phyloP scores from a whole-genome alignment of 176 grass and related monocot genomes.

The Oryza punctata region DNA sequence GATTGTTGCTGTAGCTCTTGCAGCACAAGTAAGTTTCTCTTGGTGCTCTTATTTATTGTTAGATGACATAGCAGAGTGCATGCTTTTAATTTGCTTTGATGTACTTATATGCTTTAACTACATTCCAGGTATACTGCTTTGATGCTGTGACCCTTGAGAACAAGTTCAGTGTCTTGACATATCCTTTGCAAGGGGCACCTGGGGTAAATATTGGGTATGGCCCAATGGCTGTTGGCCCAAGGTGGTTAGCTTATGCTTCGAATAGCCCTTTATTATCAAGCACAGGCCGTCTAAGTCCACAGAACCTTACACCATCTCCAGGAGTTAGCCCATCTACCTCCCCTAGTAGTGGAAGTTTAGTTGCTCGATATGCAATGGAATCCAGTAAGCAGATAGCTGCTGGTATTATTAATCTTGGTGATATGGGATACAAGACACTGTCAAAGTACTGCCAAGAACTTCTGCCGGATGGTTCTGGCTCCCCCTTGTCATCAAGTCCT shows the following conservation, averaged over 20 bases:
- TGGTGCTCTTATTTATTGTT: slow-evolving; percentile 31
- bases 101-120: slow-evolving; percentile 36
- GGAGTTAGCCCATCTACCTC: slow-evolving; percentile 99
- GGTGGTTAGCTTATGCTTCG: slow-evolving; percentile 93
- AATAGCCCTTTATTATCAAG: slow-evolving; percentile 79
- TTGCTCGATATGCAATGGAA: slow-evolving; percentile 99
- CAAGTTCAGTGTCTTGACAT: slow-evolving; percentile 90
- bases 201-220: slow-evolving; percentile 90
- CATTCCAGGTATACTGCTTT: slow-evolving; percentile 94
- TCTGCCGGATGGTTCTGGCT: slow-evolving; percentile 88
- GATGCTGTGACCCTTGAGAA: slow-evolving; percentile 96
- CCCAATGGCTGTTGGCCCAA: slow-evolving; percentile 93
- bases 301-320: slow-evolving; percentile 94
- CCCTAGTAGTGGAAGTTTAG: slow-evolving; percentile 90
- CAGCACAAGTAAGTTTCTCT: slow-evolving; percentile 82
- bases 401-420: slow-evolving; percentile 95
- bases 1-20: slow-evolving; percentile 93
- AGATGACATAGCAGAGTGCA: neutral
- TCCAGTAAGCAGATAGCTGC: slow-evolving; percentile 96
- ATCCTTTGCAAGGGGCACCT: slow-evolving; percentile 91
- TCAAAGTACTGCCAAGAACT: slow-evolving; percentile 96
- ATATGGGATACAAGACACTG: slow-evolving; percentile 94
- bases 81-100: neutral
- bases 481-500: slow-evolving; percentile 86
- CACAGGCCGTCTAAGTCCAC: slow-evolving; percentile 91